phyloP scores from a whole-genome alignment of 129 eudicot genomes.

The Pulicaria dysenterica region DNA sequence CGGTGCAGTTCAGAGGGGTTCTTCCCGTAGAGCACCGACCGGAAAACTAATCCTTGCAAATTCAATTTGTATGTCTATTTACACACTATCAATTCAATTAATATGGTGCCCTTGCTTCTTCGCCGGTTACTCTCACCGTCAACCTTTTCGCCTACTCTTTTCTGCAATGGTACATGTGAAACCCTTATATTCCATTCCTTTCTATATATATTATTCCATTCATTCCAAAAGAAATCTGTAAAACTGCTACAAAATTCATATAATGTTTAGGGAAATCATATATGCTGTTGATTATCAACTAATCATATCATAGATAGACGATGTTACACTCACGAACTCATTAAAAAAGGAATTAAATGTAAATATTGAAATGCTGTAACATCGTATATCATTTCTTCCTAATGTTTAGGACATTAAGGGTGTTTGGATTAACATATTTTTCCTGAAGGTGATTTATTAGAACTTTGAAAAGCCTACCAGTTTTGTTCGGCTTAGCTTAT shows the following conservation, averaged over 20 bases:
- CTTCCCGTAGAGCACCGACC: constrained; percentile 11
- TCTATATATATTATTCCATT: background rate
- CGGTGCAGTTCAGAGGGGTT: constrained; percentile 1
- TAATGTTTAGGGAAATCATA: no score
- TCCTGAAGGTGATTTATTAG: no score
- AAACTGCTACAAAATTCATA: background rate
- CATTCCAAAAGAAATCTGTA: background rate
- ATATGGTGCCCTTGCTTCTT: constrained; percentile 41
- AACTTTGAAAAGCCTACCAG: no score
- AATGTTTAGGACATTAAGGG: no score
- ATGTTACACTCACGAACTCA: no score
- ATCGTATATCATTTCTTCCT: no score
- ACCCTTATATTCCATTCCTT: background rate
- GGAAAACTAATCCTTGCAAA: background rate
- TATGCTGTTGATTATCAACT: no score
- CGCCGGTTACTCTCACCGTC: constrained; percentile 42
- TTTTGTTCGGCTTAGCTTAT: no score
- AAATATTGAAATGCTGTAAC: no score
- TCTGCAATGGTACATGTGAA: constrained; percentile 36
- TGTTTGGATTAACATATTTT: no score
- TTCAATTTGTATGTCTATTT: constrained; percentile 5
- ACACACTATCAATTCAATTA: constrained; percentile 17
- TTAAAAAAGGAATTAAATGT: no score
- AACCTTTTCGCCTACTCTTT: constrained; percentile 26
- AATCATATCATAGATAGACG: no score